A percentile compares a stretch with the other conserved stretches of the same genome.
phyloP scores from a whole-genome alignment of 129 eudicot species.

The Ambrosia artemisiifolia region DNA sequence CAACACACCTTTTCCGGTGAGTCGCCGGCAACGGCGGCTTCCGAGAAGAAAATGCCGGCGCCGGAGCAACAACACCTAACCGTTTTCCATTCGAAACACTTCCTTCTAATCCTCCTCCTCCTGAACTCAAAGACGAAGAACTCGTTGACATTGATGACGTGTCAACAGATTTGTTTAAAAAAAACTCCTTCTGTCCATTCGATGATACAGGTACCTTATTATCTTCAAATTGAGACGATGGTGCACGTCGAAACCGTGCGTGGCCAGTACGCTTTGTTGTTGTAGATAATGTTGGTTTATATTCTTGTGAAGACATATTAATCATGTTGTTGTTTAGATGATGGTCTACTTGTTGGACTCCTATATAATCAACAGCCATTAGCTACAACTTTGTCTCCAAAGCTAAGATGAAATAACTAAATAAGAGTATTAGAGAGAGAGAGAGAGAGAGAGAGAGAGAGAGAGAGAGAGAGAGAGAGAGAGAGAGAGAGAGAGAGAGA shows the following conservation, averaged over 20 bases:
- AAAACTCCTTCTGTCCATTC: background rate
- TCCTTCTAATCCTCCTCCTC: slow-evolving; percentile 37
- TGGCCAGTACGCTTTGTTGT: slow-evolving; percentile 59
- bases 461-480: too few relatives aligned
- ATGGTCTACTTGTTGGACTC: slow-evolving; percentile 25
- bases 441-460: too few relatives aligned
- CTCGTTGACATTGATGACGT: slow-evolving; percentile 41
- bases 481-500: too few relatives aligned
- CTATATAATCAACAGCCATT: slow-evolving; percentile 40
- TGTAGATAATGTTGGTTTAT: slow-evolving; percentile 29
- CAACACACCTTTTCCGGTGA: slow-evolving; percentile 51
- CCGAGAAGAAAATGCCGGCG: slow-evolving; percentile 42
- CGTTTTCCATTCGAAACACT: slow-evolving; percentile 66
- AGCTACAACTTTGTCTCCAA: too few relatives aligned
- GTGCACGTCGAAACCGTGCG: slow-evolving; percentile 79
- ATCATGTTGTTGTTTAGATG: slow-evolving; percentile 26
- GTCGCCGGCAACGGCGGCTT: slow-evolving; percentile 60
- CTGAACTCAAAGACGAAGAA: slow-evolving; percentile 49
- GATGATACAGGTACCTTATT: too few relatives aligned
- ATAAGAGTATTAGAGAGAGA: too few relatives aligned
- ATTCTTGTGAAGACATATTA: slow-evolving; percentile 25
- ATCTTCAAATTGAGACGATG: background rate
- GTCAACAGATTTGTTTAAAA: background rate
- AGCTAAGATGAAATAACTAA: too few relatives aligned
- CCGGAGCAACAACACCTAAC: slow-evolving; percentile 34